phyloP scores from a whole-genome alignment of 345 rosid genomes.

The Boechera stricta region DNA sequence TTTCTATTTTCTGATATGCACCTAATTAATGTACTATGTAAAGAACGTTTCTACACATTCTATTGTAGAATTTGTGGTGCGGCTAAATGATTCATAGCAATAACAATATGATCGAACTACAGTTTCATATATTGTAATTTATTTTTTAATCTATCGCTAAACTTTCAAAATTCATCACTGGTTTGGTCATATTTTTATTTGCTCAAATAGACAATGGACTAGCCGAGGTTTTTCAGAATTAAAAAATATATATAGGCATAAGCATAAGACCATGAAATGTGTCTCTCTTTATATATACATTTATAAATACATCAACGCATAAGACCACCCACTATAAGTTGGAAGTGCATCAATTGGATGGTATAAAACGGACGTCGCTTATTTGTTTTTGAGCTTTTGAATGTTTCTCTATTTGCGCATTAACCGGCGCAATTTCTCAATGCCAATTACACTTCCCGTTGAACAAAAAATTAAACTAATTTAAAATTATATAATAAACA shows the following conservation, averaged over 20 bases:
- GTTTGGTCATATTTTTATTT: neutral
- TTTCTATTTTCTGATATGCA: too few species aligned
- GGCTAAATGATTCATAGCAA: neutral
- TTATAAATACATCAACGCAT: conserved; percentile 6
- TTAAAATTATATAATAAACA: neutral
- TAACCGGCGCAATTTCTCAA: conserved; percentile 42
- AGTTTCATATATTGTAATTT: neutral
- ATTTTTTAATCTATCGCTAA: neutral
- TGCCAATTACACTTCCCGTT: conserved; percentile 23
- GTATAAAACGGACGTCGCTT: conserved; percentile 20
- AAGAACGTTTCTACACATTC: neutral
- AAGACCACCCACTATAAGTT: conserved; percentile 32
- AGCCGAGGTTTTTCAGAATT: neutral
- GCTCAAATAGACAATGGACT: neutral
- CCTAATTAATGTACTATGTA: neutral
- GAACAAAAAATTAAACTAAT: neutral
- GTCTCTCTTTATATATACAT: neutral
- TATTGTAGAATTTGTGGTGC: neutral
- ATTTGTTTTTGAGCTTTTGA: conserved; percentile 33
- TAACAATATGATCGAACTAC: too few species aligned
- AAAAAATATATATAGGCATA: neutral
- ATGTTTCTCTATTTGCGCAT: conserved; percentile 37
- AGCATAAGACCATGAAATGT: conserved; percentile 11
- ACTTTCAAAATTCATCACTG: neutral
- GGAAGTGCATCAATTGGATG: conserved; percentile 32